A percentile compares a stretch with the other conserved stretches of the same genome.
phyloP scores from a whole-genome alignment of 371 early-diverging fungal species.

The Lichtheimia ornata region DNA sequence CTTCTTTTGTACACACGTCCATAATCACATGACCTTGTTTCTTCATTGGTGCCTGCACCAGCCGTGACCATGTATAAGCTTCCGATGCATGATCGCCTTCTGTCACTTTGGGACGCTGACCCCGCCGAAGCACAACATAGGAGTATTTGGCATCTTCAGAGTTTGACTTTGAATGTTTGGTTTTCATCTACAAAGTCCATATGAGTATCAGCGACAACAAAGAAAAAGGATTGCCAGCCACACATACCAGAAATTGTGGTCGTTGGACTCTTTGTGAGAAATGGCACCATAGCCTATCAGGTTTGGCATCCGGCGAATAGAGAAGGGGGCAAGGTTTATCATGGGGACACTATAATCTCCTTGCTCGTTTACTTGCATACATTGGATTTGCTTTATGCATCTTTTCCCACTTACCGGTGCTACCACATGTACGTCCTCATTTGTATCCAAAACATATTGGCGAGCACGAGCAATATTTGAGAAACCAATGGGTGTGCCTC shows the following conservation, averaged over 20 bases:
- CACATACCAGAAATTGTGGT: conserved; percentile 65
- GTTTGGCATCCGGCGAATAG: conserved; percentile 43
- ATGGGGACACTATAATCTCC: conserved; percentile 67
- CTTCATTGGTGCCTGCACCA: conserved; percentile 75
- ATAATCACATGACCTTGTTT: conserved; percentile 76
- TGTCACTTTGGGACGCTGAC: conserved; percentile 48
- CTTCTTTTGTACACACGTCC: conserved; percentile 66
- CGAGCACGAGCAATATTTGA: conserved; percentile 72
- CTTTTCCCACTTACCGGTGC: conserved; percentile 61
- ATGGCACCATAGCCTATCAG: conserved; percentile 74
- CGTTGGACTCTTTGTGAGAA: conserved; percentile 83
- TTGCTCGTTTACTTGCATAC: background rate
- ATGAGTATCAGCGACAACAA: background rate
- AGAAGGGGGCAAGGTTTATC: conserved; percentile 72
- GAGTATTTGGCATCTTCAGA: conserved; percentile 79
- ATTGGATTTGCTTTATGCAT: background rate
- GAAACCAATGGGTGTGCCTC: conserved; percentile 85
- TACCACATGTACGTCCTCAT: conserved; percentile 55
- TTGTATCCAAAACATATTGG: conserved; percentile 61
- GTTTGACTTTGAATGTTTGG: conserved; percentile 71
- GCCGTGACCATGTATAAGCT: conserved; percentile 69
- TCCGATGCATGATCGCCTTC: conserved; percentile 9
- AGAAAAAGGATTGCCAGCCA: conserved; percentile 1
- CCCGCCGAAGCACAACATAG: conserved; percentile 77
- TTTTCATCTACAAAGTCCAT: conserved; percentile 56